A percentile compares a stretch with the other conserved stretches of the same genome.
These are phyloP conservation scores for Barbarea vulgaris DNA, from an alignment of 345 rosid species.

Conservation along the genomic window DNA sequence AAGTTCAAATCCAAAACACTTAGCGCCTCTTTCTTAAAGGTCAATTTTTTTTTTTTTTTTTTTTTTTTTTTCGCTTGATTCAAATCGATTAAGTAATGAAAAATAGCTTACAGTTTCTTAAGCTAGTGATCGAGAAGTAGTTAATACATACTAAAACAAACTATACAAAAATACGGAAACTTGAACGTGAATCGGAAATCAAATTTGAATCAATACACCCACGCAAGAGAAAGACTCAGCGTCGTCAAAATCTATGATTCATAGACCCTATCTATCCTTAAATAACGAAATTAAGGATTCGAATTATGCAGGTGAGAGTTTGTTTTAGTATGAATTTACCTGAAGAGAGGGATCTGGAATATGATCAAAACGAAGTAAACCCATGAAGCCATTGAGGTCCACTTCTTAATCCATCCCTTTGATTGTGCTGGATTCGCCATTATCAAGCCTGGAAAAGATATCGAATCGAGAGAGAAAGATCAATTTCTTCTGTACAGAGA, in stretches of 20 bases:
- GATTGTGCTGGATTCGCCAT: conserved; percentile 50
- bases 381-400: conserved; percentile 63
- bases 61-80: neutral
- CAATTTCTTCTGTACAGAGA: conserved; percentile 4
- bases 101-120: conserved; percentile 9
- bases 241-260: neutral
- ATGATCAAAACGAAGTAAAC: conserved; percentile 77
- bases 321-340: conserved; percentile 43
- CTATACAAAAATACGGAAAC: neutral
- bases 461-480: conserved; percentile 10
- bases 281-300: conserved; percentile 14
- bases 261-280: neutral
- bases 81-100: neutral
- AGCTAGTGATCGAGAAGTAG: conserved; percentile 18
- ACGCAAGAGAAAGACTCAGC: neutral
- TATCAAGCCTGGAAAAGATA: neutral
- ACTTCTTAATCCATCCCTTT: conserved; percentile 60
- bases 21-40: neutral
- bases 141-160: neutral
- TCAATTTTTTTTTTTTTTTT: neutral
- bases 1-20: neutral
- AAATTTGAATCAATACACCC: neutral
- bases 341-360: conserved; percentile 94
- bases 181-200: conserved; percentile 3
- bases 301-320: conserved; percentile 7